Base-by-base conservation (phyloP, 1,139 yeast genomes). In the Scheffersomyces titani region DNA sequence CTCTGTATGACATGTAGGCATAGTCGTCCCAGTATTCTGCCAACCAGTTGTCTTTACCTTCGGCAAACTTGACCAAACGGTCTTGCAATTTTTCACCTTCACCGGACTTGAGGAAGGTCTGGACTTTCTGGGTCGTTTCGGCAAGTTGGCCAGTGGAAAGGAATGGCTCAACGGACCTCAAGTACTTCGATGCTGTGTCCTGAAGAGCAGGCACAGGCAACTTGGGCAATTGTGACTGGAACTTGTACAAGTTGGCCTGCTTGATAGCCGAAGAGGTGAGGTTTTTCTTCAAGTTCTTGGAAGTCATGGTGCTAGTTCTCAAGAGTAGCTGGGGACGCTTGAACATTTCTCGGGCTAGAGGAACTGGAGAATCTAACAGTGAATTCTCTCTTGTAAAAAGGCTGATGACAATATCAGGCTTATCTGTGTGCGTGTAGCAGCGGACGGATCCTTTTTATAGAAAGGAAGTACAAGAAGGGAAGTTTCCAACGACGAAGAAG, bases 11-110 rank as follows among this genome's bases (percentile, higher is more conserved):
- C 80, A 94, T 79, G 74, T 94, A 94, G 44, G 98, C 97, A 65
- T 89, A 92, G 67, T 90, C 90, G 72, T 93, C 97, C 99, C 99
- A 94, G 82, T 89, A 92, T 60, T 86, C 89, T 55, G 91, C 86
- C 68, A 94, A 83, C 99, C 99, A 94, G 74, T 94, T 94, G 70
- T 91, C 88, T 63, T 86, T 83, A 58, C 75, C 83, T 48, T 75
- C 67, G 49, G 96, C 88, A 65, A 85, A 85, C 36, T 82, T 77
- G 50, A 75, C 70, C 56, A 94, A 81, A 63, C 94, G 83, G 56
- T 77, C 63, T 70, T 94, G 98, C 61, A 94, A 82, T 47, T 74
- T 74, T 52, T 84, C 85, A 49, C 96, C 97, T 18, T 92, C 90
- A 47, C 85, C 86, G 6, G 85, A 75, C 55, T 77, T 73, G 57